Percentiles rank a stretch among this genome's conserved stretches.
These are phyloP conservation scores for Tetrastigma voinierianum DNA, from an alignment of 164 flowering plant species.

Conservation along the genomic window DNA sequence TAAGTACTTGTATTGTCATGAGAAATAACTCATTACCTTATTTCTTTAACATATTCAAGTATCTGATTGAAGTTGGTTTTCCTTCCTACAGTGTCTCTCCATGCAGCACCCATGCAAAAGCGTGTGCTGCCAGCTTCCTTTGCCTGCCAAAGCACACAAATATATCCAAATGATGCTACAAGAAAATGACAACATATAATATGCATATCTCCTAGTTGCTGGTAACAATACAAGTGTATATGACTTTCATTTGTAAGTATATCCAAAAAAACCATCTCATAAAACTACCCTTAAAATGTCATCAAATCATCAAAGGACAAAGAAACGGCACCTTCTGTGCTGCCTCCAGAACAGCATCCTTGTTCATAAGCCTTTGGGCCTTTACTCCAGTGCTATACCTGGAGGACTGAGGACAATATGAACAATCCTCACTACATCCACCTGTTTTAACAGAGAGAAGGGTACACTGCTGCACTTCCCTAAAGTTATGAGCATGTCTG, in stretches of 20 bases:
- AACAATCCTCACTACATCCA: conserved; percentile 98
- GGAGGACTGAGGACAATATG: conserved; percentile 97
- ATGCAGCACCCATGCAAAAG: conserved; percentile 99
- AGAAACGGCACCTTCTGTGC: conserved; percentile 59
- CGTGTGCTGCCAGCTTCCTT: conserved; percentile 99
- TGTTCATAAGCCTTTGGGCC: conserved; percentile 83
- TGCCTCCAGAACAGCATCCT: conserved; percentile 82
- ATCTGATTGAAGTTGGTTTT: conserved; percentile 95
- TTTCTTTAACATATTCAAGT: conserved; percentile 92
- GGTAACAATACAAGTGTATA: not conserved
- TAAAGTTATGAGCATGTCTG: conserved; percentile 90
- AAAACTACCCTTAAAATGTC: not conserved
- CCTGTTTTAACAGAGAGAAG: conserved; percentile 95
- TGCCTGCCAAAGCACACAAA: conserved; percentile 53
- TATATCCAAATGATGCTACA: conserved; percentile 2
- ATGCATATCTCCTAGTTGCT: not conserved
- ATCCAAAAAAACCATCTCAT: not conserved
- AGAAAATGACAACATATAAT: not conserved
- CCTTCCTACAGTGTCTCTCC: conserved; percentile 97
- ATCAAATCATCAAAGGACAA: conserved; percentile 2
- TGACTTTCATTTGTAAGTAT: not conserved
- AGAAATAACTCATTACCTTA: conserved; percentile 51
- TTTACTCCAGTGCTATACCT: conserved; percentile 86
- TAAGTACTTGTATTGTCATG: too few species aligned
- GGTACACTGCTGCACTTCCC: conserved; percentile 99